Evolutionary conservation across 2,329 filamentous ascomycete species (phyloP), one percentile per base, ranked within the genome.

Genomic region (Pseudocercospora macadamiae): DNA sequence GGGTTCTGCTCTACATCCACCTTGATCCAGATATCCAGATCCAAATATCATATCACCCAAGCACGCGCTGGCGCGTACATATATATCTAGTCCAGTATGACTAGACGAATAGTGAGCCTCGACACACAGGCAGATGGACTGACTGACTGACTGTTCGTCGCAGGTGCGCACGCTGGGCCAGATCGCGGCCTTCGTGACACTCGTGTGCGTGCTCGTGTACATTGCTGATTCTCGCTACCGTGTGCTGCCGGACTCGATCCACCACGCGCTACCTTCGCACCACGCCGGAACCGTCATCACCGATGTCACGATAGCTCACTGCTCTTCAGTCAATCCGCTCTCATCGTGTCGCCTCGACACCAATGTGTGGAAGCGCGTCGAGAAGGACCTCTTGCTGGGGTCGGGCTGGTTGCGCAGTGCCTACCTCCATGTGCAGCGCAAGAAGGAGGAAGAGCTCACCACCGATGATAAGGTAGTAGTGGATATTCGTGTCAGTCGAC

Each of bases 171-270:
- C 91, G 64, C 84, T 89, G 71, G 80, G 89, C 72, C 91, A 97
- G 82, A 85, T 95, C 71, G 80, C 83, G 64, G 80, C 86, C 57
- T 81, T 91, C 57, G 80, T 85, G 56, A 73, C 84, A 66, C 79
- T 91, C 70, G 69, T 77, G 67, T 84, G 89, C 66, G 80, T 93
- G 66, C 72, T 93, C 68, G 76, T 93, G 69, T 86, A 93, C 75
- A 83, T 96, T 74, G 87, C 96, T 79, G 93, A 97, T 77, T 90
- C 88, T 71, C 90, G 89, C 73, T 96, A 95, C 79, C 85, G 90
- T 66, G 89, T 97, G 60, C 86, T 97, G 32, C 93, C 93, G 39
- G 86, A 87, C 69, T 85, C 89, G 60, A 89, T 97, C 66, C 93
- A 97, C 80, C 89, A 86, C 73, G 90, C 93, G 75, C 86, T 96